Conservation (phyloP, 495 filamentous ascomycete genomes). For the Tuber brumale region DNA sequence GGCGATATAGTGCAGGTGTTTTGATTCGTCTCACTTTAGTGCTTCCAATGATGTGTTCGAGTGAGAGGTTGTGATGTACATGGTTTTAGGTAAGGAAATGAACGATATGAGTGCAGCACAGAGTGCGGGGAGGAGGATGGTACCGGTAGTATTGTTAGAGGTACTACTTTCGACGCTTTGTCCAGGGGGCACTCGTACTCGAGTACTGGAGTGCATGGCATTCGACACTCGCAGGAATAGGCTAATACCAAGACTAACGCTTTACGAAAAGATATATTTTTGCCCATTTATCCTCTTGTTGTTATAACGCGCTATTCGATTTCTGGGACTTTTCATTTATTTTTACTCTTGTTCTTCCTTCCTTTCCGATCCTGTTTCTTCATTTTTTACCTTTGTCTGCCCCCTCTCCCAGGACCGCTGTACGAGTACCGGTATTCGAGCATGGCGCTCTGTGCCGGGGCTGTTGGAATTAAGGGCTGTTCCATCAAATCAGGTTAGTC, state of each 20-base stretch:
- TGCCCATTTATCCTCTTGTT: no score
- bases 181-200: not conserved
- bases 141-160: not conserved
- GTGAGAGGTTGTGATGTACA: not conserved
- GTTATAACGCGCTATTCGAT: no score
- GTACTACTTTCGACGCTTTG: not conserved
- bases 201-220: no score
- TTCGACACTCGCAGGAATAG: no score
- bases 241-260: no score
- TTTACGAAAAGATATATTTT: no score
- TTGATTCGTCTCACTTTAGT: not conserved
- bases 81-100: not conserved
- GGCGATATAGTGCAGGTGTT: not conserved
- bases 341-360: not conserved
- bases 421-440: not conserved
- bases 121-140: not conserved
- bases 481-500: not conserved
- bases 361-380: no score
- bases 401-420: no score
- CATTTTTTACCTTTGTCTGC: not conserved
- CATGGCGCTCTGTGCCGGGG: not conserved
- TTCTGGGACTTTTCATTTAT: not conserved
- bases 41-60: not conserved
- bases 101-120: no score
- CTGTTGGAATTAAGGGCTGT: not conserved